Evolutionary conservation across 164 flowering plant genomes (phyloP).

Genomic region (Protea cynaroides): DNA sequence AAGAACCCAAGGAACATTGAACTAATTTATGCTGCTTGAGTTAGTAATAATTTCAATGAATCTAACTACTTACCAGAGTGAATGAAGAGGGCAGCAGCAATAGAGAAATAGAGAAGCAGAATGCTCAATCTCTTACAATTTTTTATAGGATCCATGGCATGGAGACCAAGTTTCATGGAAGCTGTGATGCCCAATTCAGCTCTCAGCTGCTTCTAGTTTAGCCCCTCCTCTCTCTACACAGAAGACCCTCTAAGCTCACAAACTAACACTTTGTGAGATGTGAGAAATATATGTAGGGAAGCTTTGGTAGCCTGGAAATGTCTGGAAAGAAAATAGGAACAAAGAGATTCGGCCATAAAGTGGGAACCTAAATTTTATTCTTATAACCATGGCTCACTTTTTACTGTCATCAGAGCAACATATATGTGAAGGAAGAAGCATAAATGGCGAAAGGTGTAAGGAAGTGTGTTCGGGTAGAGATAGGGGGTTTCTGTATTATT

Average conservation of each 20-base stretch:
- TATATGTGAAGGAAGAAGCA: not conserved
- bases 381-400: slow-evolving; percentile 14
- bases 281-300: slow-evolving; percentile 1
- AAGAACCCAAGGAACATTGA: too few species aligned
- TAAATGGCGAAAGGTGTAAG: not conserved
- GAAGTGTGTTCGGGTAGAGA: not conserved
- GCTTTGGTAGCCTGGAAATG: not conserved
- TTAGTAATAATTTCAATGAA: not conserved
- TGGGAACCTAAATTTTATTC: slow-evolving; percentile 5
- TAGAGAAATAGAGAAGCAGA: slow-evolving; percentile 17
- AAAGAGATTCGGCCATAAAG: not conserved
- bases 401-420: not conserved
- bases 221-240: not conserved
- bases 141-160: slow-evolving; percentile 20
- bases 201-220: not conserved
- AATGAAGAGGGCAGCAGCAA: slow-evolving; percentile 26
- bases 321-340: not conserved
- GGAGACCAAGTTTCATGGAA: not conserved
- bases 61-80: slow-evolving; percentile 33
- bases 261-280: not conserved
- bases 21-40: too few species aligned
- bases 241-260: slow-evolving; percentile 4
- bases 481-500: not conserved
- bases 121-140: slow-evolving; percentile 9
- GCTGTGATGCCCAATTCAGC: too few species aligned